These are phyloP conservation scores for Phytophthora chlamydospora DNA, from an alignment of 352 stramenopile genomes.

Conservation along the genomic window DNA sequence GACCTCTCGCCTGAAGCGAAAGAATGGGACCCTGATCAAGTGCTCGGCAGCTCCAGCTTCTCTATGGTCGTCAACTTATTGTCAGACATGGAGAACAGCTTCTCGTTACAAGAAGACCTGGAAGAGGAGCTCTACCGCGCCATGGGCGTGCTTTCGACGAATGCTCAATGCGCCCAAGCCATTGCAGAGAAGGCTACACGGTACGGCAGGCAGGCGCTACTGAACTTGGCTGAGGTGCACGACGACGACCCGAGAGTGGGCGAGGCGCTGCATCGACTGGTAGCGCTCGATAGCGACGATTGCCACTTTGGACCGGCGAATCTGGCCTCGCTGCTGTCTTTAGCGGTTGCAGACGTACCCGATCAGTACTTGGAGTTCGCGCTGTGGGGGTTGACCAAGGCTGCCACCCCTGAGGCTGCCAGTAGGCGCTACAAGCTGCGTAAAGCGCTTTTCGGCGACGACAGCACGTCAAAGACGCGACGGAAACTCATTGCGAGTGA, in stretches of 20 bases:
- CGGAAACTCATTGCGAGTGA: constrained; percentile 58
- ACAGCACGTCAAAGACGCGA: constrained; percentile 53
- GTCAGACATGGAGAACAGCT: constrained; percentile 32
- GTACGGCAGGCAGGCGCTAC: constrained; percentile 73
- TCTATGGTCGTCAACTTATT: constrained; percentile 66
- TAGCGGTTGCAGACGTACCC: constrained; percentile 63
- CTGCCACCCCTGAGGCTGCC: constrained; percentile 41
- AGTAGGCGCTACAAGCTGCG: constrained; percentile 57
- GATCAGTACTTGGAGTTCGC: constrained; percentile 74
- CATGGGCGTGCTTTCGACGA: constrained; percentile 55
- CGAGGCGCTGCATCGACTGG: constrained; percentile 56
- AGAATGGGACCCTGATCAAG: constrained; percentile 48
- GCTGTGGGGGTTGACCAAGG: constrained; percentile 66
- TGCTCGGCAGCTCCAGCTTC: constrained; percentile 70
- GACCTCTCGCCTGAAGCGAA: constrained; percentile 38
- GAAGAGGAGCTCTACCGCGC: constrained; percentile 57
- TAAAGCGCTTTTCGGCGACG: constrained; percentile 67
- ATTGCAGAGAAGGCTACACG: constrained; percentile 68
- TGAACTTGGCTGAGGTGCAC: constrained; percentile 60
- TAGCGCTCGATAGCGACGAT: constrained; percentile 43
- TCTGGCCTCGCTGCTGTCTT: constrained; percentile 65
- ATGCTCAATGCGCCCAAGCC: constrained; percentile 54
- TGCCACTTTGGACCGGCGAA: constrained; percentile 69
- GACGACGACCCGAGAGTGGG: constrained; percentile 65
- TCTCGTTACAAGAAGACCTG: constrained; percentile 46